Conservation (phyloP, 345 rosid species). For the Eucalyptus tenuipes region DNA sequence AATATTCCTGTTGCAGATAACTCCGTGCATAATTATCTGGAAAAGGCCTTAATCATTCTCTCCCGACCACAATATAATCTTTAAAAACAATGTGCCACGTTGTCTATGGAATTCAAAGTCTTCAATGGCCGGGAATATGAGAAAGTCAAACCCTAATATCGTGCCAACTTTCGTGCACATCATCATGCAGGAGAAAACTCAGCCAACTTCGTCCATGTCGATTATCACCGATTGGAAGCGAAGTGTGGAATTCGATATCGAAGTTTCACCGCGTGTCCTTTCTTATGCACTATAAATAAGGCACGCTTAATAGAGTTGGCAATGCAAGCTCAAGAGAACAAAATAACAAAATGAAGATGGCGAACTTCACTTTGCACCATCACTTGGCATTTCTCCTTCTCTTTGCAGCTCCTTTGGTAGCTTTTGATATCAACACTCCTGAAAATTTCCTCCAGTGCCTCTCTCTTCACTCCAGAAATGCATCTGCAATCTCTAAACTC, state of each 20-base stretch:
- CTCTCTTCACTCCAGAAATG: not conserved
- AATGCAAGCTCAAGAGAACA: not conserved
- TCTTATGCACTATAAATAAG: not conserved
- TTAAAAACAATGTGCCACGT: not conserved
- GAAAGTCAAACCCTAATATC: not conserved
- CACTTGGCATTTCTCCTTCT: not conserved
- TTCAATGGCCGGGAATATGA: not conserved
- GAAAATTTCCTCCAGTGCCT: constrained; percentile 2
- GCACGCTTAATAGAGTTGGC: not conserved
- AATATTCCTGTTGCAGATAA: not conserved
- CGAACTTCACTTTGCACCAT: not conserved
- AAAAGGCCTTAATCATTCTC: not conserved
- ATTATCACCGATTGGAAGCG: not conserved
- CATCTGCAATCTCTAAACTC: not conserved
- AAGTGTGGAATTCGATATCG: not conserved
- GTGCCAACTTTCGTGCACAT: not conserved
- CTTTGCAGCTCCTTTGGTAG: not conserved
- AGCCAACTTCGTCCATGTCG: not conserved
- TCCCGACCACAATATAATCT: not conserved
- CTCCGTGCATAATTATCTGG: not conserved
- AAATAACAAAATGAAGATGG: not conserved
- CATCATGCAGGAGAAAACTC: not conserved
- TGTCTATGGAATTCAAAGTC: not conserved
- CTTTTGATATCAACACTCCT: not conserved
- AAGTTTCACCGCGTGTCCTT: not conserved